Conservation (phyloP, 1,284 basidiomycete genomes). For the Leccinum pallidistipes region DNA sequence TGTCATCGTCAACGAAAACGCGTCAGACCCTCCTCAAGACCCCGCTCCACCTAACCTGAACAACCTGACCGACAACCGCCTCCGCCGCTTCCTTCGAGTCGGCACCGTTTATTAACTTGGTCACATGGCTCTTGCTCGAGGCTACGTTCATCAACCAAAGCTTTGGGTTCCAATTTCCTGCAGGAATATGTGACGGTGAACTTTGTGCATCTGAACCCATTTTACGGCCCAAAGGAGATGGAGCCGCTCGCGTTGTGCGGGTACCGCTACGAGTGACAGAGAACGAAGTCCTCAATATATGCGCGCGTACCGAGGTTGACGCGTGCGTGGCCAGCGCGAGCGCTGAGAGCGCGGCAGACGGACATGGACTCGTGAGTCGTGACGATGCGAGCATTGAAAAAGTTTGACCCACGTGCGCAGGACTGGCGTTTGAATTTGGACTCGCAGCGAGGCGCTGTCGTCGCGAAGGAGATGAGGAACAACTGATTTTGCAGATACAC, state of each 20-base stretch:
- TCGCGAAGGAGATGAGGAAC: slow-evolving; percentile 90
- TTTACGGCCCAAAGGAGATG: slow-evolving; percentile 63
- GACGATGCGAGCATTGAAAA: slow-evolving; percentile 95
- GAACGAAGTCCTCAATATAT: slow-evolving; percentile 82
- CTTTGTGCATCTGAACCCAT: too few species aligned
- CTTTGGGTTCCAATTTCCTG: too few species aligned
- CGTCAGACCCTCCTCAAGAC: too few species aligned
- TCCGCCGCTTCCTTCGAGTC: too few species aligned
- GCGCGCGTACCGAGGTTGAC: slow-evolving; percentile 96
- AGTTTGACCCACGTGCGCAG: slow-evolving; percentile 89
- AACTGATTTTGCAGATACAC: slow-evolving; percentile 63
- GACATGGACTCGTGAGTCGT: slow-evolving; percentile 64
- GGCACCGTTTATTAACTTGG: too few species aligned
- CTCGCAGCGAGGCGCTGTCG: slow-evolving; percentile 95
- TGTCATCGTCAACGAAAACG: too few species aligned
- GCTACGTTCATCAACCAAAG: too few species aligned
- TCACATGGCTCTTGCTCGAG: too few species aligned
- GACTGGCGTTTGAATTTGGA: slow-evolving; percentile 93
- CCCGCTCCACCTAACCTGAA: too few species aligned
- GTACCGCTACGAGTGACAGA: slow-evolving; percentile 85
- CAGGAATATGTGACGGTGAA: too few species aligned
- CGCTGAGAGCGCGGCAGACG: slow-evolving; percentile 59
- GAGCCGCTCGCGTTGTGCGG: slow-evolving; percentile 95
- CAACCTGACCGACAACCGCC: too few species aligned
- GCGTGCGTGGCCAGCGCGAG: slow-evolving; percentile 71